Evolutionary conservation across 805 yeast species (phyloP).

Genomic region (Ogataea neopini): DNA sequence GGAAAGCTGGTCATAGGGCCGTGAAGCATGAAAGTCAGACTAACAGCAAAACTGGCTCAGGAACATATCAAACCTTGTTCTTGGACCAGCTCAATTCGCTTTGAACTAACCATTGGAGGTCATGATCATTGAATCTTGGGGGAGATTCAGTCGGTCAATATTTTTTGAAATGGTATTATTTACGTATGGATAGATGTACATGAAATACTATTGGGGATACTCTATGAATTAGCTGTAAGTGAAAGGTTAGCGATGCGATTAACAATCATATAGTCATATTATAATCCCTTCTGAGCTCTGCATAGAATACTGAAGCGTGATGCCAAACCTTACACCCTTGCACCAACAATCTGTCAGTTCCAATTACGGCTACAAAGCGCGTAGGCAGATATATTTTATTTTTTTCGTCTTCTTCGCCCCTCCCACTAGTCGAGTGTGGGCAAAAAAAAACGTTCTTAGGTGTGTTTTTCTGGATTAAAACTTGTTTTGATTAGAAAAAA

Average conservation of each 20-base stretch:
- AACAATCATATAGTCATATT: no score
- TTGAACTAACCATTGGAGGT: not conserved
- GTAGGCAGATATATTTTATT: not conserved
- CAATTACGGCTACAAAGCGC: conserved; percentile 1
- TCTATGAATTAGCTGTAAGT: no score
- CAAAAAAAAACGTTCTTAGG: not conserved
- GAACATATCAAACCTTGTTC: conserved; percentile 49
- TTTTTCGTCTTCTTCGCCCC: conserved; percentile 1
- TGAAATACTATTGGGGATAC: no score
- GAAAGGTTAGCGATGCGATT: no score
- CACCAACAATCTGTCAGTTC: not conserved
- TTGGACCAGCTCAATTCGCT: conserved; percentile 42
- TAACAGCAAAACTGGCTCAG: conserved; percentile 38
- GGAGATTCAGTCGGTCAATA: not conserved
- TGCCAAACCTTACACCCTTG: not conserved
- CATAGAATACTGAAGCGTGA: no score
- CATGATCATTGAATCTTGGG: not conserved
- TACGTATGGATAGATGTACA: not conserved
- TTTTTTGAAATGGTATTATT: not conserved
- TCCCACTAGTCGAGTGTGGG: conserved; percentile 3
- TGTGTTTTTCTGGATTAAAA: not conserved
- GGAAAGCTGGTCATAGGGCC: conserved; percentile 63
- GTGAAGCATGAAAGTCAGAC: no score
- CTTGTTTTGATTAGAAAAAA: conserved; percentile 3
- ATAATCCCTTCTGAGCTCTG: no score